Base-by-base conservation (phyloP, 768 basidiomycete species). In the Xerocomus spinulosus region DNA sequence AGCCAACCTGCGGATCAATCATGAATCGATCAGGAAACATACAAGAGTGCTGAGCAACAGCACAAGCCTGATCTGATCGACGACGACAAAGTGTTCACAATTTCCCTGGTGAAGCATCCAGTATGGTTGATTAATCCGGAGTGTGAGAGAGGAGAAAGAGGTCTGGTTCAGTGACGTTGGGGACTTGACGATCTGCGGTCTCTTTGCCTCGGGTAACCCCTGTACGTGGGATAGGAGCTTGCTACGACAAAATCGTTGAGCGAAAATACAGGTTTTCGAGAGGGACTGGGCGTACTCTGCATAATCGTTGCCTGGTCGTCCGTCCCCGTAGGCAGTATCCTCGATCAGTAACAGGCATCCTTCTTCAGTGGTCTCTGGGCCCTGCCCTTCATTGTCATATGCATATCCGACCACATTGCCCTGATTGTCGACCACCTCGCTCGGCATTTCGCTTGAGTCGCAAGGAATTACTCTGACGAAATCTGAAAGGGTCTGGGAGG, bases 81-180 rank as follows among this genome's bases (percentile, higher is more conserved):
- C 52, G 18, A 85, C 76, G 18, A 90, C 54, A 61, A 83, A 87
- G 58, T 92, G 90, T 55, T 91, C 87, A 59, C 90, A 92, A 56
- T 80, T 84, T 28, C 89, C 90, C 45, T 77, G 76, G 58, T 92
- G 90, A 15, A 91, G 69, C 46, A 92, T 68, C 81, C 85, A 89
- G 54, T 92, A 92, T 1, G 91, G 91, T 57, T 85, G 75, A 54
- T 87, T 78, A 30, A 88, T 63, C 26, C 82, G 76, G 18, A 91
- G 63, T 4, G 72, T 67, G 20, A 92, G 73, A 1, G 80, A 75
- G 1, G 70, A 64, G 33, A 91, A 68, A 9, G 60, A 46, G 8
- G 79, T 79, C 45, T 80, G 72, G 44, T 68, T 59, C 59, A 83
- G 70, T 4, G 75, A 57, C 9, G 66, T 70, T 4, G 69, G 44